Conservation (phyloP, 768 basidiomycete genomes). For the Trametes cinnabarina region DNA sequence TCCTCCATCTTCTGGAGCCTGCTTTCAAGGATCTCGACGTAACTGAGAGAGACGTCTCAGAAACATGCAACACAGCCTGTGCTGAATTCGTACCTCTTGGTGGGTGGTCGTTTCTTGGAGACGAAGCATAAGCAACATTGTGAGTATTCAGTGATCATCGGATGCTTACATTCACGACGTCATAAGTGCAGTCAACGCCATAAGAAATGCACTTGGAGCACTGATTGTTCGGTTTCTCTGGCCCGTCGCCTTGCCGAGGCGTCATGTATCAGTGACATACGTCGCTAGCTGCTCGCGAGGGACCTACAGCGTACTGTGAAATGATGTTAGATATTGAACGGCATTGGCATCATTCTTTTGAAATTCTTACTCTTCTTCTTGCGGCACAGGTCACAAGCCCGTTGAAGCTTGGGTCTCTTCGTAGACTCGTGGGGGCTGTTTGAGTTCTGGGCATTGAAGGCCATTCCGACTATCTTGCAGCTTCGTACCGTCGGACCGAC, state of each 20-base stretch:
- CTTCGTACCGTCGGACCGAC: background rate
- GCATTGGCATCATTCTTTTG: background rate
- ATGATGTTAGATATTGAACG: no score
- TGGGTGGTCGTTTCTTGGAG: slow-evolving; percentile 8
- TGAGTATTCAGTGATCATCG: background rate
- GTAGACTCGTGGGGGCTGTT: background rate
- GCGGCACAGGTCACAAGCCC: slow-evolving; percentile 35
- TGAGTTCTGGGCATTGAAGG: background rate
- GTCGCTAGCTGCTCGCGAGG: background rate
- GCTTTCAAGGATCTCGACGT: slow-evolving; percentile 22
- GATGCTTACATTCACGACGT: slow-evolving; percentile 3
- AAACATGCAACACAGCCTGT: no score
- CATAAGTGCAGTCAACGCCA: slow-evolving; percentile 15
- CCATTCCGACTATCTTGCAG: background rate
- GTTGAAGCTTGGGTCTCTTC: slow-evolving; percentile 31
- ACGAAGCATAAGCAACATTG: background rate
- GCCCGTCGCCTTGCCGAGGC: slow-evolving; percentile 12
- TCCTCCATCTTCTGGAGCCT: slow-evolving; percentile 24
- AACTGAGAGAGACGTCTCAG: no score
- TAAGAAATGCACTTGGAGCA: slow-evolving; percentile 15
- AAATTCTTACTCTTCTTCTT: slow-evolving; percentile 32
- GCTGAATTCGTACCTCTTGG: slow-evolving; percentile 6
- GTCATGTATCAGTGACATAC: background rate
- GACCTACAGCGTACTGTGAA: slow-evolving; percentile 24
- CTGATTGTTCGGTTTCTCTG: slow-evolving; percentile 8